Base-by-base conservation (phyloP, 1,139 yeast genomes). In the Hyphopichia burtonii region DNA sequence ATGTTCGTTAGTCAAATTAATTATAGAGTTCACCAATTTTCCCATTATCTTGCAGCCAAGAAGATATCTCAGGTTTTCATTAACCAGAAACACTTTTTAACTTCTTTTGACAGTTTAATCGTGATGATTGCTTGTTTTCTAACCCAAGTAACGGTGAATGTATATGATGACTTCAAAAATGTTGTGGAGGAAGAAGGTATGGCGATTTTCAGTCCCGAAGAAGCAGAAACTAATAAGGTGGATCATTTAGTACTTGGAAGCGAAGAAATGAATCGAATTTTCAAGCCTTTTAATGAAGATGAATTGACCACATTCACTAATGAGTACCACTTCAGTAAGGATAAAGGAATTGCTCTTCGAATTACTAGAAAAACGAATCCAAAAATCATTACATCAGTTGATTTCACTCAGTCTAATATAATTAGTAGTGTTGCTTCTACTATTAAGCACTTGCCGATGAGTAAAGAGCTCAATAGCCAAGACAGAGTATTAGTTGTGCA, bases 381-480 rank as follows among this genome's bases (percentile, higher is more conserved):
- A 15, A 57, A 54, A 27, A 55, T 63, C 6, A 40, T 55, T 15
- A 52, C 65, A 1, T 52, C 56, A 16, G 58, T 64, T 9, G 68
- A 61, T 17, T 85, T 76, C 55, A 76, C 81, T 15, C 89, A 83
- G 46, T 67, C 78, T 45, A 82, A 81, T 51, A 65, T 86, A 41
- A 82, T 83, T 12, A 78, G 88, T 47, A 70, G 83, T 1, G 65
- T 83, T 14, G 84, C 90, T 0, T 71, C 88, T 0, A 75, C 80
- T 37, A 64, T 84, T 37, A 80, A 78, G 56, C 80, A 80, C 18
- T 62, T 83, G 23, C 88, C 91, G 0, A 43, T 64, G 5, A 64
- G 63, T 0, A 72, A 76, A 38, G 65, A 64, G 18, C 58, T 83
- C 48, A 51, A 51, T 2, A 41, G 53, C 0, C 48, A 57, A 0